These are phyloP conservation scores for Phaeosphaeriaceae sp. DNA, from an alignment of 2,329 filamentous ascomycete species.

Conservation along the genomic window DNA sequence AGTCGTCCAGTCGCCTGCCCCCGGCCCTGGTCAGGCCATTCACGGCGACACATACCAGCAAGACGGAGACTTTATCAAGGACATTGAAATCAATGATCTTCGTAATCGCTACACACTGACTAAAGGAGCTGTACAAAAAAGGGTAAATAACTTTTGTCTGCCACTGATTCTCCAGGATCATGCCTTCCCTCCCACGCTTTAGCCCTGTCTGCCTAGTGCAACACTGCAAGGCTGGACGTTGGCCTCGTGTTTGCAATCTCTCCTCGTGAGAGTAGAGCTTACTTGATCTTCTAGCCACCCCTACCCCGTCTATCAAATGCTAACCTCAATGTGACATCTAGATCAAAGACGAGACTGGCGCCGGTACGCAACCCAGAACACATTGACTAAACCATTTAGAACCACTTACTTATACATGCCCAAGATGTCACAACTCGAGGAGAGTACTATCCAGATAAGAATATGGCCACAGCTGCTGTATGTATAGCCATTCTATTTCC, in stretches of 20 bases:
- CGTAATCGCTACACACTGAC: conserved; percentile 96
- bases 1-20: conserved; percentile 61
- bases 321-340: conserved; percentile 91
- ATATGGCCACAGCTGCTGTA: conserved; percentile 92
- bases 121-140: conserved; percentile 97
- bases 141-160: conserved; percentile 86
- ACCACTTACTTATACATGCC: conserved; percentile 65
- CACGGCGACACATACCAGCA: conserved; percentile 89
- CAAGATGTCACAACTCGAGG: conserved; percentile 99
- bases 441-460: conserved; percentile 96
- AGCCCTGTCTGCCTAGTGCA: conserved; percentile 58
- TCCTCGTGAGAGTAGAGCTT: conserved; percentile 54
- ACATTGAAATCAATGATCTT: conserved; percentile 98
- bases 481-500: conserved; percentile 12
- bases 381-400: conserved; percentile 65
- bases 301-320: conserved; percentile 80
- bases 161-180: conserved; percentile 68
- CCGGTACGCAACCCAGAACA: conserved; percentile 87
- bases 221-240: conserved; percentile 46
- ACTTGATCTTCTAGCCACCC: conserved; percentile 53
- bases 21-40: conserved; percentile 53
- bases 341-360: conserved; percentile 99
- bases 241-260: conserved; percentile 40
- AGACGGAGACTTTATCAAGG: conserved; percentile 97
- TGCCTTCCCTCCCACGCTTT: conserved; percentile 40